phyloP scores from a whole-genome alignment of 768 basidiomycete genomes.

The Suillus americanus region DNA sequence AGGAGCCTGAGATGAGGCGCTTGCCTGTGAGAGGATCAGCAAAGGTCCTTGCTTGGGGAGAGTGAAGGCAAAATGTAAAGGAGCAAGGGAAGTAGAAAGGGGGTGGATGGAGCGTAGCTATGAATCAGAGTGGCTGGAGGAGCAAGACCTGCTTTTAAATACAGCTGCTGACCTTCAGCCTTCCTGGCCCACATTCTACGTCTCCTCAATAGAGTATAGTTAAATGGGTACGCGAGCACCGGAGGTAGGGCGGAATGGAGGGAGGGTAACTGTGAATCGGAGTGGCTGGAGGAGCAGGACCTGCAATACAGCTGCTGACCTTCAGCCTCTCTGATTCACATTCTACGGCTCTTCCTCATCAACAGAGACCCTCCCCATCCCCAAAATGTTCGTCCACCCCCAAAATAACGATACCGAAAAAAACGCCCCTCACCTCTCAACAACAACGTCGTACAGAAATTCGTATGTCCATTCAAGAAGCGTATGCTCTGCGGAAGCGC shows the following conservation, averaged over 20 bases:
- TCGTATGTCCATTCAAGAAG: conserved; percentile 82
- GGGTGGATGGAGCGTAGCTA: background rate
- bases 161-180: background rate
- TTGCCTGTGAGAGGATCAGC: conserved; percentile 44
- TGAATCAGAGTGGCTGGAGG: background rate
- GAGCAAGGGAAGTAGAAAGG: background rate
- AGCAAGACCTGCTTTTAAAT: background rate
- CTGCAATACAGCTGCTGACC: background rate
- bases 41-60: background rate
- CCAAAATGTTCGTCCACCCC: background rate
- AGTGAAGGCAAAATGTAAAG: background rate
- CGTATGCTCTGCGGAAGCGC: conserved; percentile 74
- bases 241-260: background rate
- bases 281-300: background rate
- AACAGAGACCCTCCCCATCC: too few relatives aligned
- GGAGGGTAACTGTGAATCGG: background rate
- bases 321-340: background rate
- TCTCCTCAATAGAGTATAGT: background rate
- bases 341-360: background rate
- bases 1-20: conserved; percentile 83
- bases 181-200: background rate
- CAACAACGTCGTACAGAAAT: conserved; percentile 82
- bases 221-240: background rate
- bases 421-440: conserved; percentile 45
- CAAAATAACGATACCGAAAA: background rate